Percentiles rank a stretch among this genome's conserved stretches.
phyloP scores from a whole-genome alignment of 306 rosid genomes.

The Dalbergia oliveri region DNA sequence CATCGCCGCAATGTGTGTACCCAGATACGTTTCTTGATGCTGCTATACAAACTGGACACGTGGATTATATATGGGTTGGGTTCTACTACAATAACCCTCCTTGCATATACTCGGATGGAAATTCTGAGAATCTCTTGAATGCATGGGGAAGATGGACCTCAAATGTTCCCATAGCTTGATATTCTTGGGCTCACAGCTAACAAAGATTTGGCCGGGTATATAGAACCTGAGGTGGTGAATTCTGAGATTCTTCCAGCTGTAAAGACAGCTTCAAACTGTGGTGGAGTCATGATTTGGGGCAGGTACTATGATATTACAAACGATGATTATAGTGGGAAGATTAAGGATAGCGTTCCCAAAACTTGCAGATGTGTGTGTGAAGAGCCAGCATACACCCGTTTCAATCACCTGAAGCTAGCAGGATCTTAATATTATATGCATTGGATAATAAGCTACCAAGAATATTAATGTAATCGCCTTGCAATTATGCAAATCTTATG shows the following conservation, averaged over 20 bases:
- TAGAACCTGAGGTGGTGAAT: background rate
- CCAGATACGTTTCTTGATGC: too few species aligned
- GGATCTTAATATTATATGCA: too few species aligned
- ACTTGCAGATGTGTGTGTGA: slow-evolving; percentile 28
- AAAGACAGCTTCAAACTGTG: background rate
- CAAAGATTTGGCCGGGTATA: background rate
- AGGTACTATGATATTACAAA: background rate
- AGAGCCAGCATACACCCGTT: too few species aligned
- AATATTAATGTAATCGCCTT: too few species aligned
- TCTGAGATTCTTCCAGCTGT: background rate
- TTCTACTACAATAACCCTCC: slow-evolving; percentile 51
- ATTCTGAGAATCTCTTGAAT: slow-evolving; percentile 17
- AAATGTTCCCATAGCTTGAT: background rate
- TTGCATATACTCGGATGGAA: slow-evolving; percentile 40
- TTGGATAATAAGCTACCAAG: too few species aligned
- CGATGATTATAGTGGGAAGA: background rate
- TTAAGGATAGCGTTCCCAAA: background rate
- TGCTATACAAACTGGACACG: background rate
- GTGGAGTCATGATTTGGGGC: slow-evolving; percentile 30
- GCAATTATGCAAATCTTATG: too few species aligned
- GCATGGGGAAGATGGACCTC: slow-evolving; percentile 57
- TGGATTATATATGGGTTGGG: slow-evolving; percentile 64
- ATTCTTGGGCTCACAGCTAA: background rate
- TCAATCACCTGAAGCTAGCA: too few species aligned
- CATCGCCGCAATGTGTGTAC: too few species aligned